phyloP scores from a whole-genome alignment of 257 asterid genomes.

The Plectranthus barbatus region DNA sequence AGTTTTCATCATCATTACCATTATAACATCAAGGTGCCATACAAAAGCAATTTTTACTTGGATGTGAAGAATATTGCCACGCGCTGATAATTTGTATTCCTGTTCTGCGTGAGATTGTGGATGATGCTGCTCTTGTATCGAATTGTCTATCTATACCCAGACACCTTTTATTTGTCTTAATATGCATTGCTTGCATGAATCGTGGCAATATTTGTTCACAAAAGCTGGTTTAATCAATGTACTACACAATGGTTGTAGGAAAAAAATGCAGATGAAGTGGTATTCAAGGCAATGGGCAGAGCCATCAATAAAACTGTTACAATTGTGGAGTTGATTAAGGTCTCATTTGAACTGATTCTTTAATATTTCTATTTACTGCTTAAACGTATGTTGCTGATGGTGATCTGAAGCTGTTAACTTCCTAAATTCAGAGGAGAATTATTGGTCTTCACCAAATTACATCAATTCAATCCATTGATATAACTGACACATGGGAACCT shows the following conservation, averaged over 20 bases:
- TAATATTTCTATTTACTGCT: neutral
- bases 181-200: neutral
- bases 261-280: slow-evolving; percentile 50
- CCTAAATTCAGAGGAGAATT: slow-evolving; percentile 71
- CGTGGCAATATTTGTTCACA: neutral
- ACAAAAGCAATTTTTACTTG: neutral
- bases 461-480: slow-evolving; percentile 74
- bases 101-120: neutral
- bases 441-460: slow-evolving; percentile 94
- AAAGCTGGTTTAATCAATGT: neutral
- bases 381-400: slow-evolving; percentile 5
- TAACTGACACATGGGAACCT: slow-evolving; percentile 97
- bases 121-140: neutral
- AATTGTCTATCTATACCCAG: neutral
- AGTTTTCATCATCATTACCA: neutral
- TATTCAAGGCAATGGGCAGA: slow-evolving; percentile 77
- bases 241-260: slow-evolving; percentile 31
- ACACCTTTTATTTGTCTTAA: neutral
- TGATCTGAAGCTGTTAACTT: neutral
- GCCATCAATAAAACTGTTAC: slow-evolving; percentile 70
- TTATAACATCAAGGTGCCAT: neutral
- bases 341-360: neutral
- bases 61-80: neutral
- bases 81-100: neutral
- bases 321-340: slow-evolving; percentile 69